Evolutionary conservation across 805 yeast genomes (phyloP).

Genomic region (Blastobotrys chiropterorum): DNA sequence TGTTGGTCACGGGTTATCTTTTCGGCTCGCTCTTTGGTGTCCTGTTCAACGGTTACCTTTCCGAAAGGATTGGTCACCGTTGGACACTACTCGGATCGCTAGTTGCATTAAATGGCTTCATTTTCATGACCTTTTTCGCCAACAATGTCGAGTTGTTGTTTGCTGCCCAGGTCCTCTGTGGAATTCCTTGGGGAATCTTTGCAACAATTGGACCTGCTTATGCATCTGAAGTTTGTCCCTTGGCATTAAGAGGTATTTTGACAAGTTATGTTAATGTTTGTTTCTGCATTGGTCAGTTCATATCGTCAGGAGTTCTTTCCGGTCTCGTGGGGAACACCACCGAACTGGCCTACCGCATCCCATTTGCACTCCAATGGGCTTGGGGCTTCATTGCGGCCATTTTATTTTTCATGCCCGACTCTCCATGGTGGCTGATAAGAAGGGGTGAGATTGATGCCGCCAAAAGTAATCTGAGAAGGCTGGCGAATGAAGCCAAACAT

Average conservation of each 20-base stretch:
- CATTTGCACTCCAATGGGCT: slow-evolving; percentile 55
- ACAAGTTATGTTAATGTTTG: slow-evolving; percentile 47
- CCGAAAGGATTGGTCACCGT: slow-evolving; percentile 43
- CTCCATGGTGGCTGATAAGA: slow-evolving; percentile 51
- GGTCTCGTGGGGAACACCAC: slow-evolving; percentile 23
- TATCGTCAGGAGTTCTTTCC: slow-evolving; percentile 46
- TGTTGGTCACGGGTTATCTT: slow-evolving; percentile 20
- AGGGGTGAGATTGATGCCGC: slow-evolving; percentile 40
- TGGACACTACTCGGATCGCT: slow-evolving; percentile 35
- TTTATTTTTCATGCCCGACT: slow-evolving; percentile 42
- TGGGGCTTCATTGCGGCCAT: slow-evolving; percentile 48
- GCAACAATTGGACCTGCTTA: slow-evolving; percentile 45
- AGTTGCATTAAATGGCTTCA: slow-evolving; percentile 14
- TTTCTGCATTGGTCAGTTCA: slow-evolving; percentile 53
- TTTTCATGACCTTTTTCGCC: slow-evolving; percentile 35
- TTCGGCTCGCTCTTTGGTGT: slow-evolving; percentile 42
- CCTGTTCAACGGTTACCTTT: slow-evolving; percentile 38
- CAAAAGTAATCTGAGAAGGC: slow-evolving; percentile 28
- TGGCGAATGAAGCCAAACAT: slow-evolving; percentile 1
- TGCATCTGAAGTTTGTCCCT: slow-evolving; percentile 51
- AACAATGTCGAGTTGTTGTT: slow-evolving; percentile 31
- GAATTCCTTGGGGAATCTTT: slow-evolving; percentile 49
- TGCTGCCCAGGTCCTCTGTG: slow-evolving; percentile 33
- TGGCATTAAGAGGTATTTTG: slow-evolving; percentile 42
- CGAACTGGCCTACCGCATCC: slow-evolving; percentile 43